phyloP scores from a whole-genome alignment of 2,329 filamentous ascomycete genomes.

The Alternaria incomplexa region DNA sequence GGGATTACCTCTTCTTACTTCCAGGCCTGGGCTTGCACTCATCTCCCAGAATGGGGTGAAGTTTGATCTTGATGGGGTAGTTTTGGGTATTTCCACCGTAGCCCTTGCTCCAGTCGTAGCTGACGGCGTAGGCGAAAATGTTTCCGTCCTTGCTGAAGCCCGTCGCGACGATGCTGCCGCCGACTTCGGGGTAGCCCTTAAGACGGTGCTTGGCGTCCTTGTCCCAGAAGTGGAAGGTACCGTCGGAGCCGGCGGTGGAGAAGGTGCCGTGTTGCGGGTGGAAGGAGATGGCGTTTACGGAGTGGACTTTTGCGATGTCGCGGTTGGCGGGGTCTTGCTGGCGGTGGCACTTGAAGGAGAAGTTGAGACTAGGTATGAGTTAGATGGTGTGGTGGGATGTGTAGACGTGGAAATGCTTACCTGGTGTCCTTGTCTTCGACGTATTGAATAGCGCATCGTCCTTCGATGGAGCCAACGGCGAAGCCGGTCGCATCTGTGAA shows the following conservation, averaged over 20 bases:
- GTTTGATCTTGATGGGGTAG: conserved; percentile 58
- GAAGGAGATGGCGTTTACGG: conserved; percentile 97
- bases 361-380: conserved; percentile 69
- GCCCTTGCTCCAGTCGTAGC: conserved; percentile 98
- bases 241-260: conserved; percentile 92
- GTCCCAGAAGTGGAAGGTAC: conserved; percentile 97
- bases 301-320: conserved; percentile 86
- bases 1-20: conserved; percentile 53
- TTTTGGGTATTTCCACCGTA: conserved; percentile 79
- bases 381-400: conserved; percentile 6
- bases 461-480: conserved; percentile 95
- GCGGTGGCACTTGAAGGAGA: conserved; percentile 99
- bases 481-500: conserved; percentile 92
- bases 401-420: conserved; percentile 41
- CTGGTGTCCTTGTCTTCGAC: conserved; percentile 91
- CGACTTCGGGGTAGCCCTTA: conserved; percentile 68
- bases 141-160: conserved; percentile 87
- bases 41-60: conserved; percentile 56
- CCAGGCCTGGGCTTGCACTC: conserved; percentile 59
- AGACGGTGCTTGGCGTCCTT: conserved; percentile 61
- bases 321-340: conserved; percentile 68
- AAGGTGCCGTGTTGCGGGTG: conserved; percentile 98
- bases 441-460: conserved; percentile 96
- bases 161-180: conserved; percentile 84
- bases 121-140: conserved; percentile 70